phyloP scores from a whole-genome alignment of 306 rosid species.

The Myrica gale region DNA sequence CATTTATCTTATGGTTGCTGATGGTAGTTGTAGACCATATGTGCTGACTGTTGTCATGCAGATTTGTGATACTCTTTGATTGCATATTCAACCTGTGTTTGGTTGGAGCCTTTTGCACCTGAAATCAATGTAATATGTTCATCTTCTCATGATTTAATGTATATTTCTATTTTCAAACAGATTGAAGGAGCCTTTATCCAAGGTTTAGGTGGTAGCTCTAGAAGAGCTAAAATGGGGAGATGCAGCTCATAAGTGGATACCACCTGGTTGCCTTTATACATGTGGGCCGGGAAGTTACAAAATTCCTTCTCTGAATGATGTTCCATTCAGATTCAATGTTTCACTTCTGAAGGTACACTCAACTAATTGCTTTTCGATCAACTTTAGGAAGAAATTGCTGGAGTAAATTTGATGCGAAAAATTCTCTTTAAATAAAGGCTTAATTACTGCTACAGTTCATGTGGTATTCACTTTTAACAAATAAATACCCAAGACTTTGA shows the following conservation, averaged over 20 bases:
- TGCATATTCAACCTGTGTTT: not conserved
- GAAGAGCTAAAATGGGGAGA: slow-evolving; percentile 99
- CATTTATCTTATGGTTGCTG: not conserved
- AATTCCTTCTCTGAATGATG: slow-evolving; percentile 82
- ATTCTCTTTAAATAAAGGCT: too few relatives aligned
- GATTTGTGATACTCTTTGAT: not conserved
- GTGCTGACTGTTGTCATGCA: not conserved
- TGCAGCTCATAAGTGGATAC: slow-evolving; percentile 82
- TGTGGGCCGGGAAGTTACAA: slow-evolving; percentile 87
- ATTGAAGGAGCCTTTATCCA: slow-evolving; percentile 94
- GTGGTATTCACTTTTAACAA: too few relatives aligned
- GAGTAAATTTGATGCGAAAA: not conserved
- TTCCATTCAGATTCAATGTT: slow-evolving; percentile 72
- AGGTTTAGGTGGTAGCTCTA: slow-evolving; percentile 90
- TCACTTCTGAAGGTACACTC: slow-evolving; percentile 80
- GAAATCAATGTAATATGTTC: slow-evolving; percentile 3
- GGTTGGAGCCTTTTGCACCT: not conserved
- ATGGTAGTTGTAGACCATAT: not conserved
- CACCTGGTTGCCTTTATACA: slow-evolving; percentile 69
- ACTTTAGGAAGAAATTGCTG: not conserved
- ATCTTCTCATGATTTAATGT: slow-evolving; percentile 22
- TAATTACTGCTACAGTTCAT: too few relatives aligned
- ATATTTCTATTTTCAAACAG: slow-evolving; percentile 37
- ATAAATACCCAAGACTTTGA: too few relatives aligned
- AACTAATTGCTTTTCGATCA: not conserved